A percentile compares a stretch with the other conserved stretches of the same genome.
Evolutionary conservation across 208 protist species (phyloP).

Genomic region (Leishmania braziliensis): DNA sequence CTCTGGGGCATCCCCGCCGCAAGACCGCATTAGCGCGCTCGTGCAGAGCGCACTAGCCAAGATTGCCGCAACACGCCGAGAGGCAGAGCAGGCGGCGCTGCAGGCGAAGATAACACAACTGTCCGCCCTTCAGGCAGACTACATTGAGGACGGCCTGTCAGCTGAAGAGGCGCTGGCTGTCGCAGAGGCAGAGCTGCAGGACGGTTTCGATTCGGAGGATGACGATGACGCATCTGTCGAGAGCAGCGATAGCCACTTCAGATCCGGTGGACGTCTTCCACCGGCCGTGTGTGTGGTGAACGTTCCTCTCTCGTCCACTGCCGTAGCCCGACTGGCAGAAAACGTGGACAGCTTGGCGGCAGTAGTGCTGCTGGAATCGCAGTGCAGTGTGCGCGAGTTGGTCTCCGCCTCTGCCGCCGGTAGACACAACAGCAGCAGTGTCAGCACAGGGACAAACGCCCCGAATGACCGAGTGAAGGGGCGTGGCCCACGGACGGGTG

Average conservation of each 20-base stretch:
- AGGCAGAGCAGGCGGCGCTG: constrained; percentile 31
- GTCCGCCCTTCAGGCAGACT: constrained; percentile 42
- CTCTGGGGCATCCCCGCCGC: background rate
- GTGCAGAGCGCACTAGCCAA: constrained; percentile 49
- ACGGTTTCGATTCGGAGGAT: constrained; percentile 34
- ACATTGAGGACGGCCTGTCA: constrained; percentile 75
- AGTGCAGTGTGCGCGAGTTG: constrained; percentile 26
- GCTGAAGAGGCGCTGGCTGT: constrained; percentile 50
- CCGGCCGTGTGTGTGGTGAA: constrained; percentile 27
- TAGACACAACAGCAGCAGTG: background rate
- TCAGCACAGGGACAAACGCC: background rate
- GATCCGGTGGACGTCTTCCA: constrained; percentile 36
- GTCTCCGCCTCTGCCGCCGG: background rate
- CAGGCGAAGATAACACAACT: constrained; percentile 36
- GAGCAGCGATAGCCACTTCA: constrained; percentile 3
- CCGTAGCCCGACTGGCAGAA: constrained; percentile 13
- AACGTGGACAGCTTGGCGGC: constrained; percentile 14
- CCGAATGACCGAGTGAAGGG: constrained; percentile 7
- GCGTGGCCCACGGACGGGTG: constrained; percentile 1
- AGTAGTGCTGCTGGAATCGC: constrained; percentile 27
- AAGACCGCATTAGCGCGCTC: background rate
- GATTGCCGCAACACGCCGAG: constrained; percentile 52
- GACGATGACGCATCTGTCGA: constrained; percentile 30
- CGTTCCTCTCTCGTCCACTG: constrained; percentile 1
- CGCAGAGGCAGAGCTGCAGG: constrained; percentile 44